Conservation (phyloP, 139 green algal genomes). For the Closterium sp. region DNA sequence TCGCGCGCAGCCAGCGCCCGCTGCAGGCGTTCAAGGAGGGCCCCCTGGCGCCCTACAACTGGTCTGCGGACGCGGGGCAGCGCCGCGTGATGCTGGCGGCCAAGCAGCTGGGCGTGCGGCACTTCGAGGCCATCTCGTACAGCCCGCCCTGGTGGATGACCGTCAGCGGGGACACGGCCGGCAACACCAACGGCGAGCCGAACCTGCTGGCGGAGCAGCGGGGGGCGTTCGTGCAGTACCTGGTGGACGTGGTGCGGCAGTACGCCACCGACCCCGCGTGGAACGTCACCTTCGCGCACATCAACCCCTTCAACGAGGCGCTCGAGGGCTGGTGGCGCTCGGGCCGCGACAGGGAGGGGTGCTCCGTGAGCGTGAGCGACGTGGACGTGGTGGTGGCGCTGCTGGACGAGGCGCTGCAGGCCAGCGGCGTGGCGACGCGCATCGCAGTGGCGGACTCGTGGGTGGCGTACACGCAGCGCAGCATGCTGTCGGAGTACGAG, state of each 20-base stretch:
- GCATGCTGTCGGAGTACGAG: not conserved
- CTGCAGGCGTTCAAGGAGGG: conserved; percentile 22
- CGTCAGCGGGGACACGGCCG: conserved; percentile 22
- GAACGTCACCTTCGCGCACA: conserved; percentile 12
- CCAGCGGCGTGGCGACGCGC: not conserved
- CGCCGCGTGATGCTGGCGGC: conserved; percentile 42
- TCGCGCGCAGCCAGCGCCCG: not conserved
- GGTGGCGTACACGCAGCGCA: not conserved
- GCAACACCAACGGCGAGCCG: conserved; percentile 3
- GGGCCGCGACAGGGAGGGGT: conserved; percentile 51
- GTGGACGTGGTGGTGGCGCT: not conserved
- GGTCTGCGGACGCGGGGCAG: conserved; percentile 35
- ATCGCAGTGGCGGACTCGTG: not conserved
- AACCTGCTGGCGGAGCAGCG: conserved; percentile 44
- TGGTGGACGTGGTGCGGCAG: conserved; percentile 38
- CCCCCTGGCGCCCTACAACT: conserved; percentile 32
- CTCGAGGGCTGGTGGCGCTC: conserved; percentile 33
- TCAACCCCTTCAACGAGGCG: conserved; percentile 57
- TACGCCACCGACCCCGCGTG: conserved; percentile 23
- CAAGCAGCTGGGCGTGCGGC: conserved; percentile 15
- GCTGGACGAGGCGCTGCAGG: not conserved
- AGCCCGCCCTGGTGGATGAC: conserved; percentile 55
- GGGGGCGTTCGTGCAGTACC: conserved; percentile 46
- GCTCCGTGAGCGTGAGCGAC: not conserved
- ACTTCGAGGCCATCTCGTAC: conserved; percentile 55